phyloP scores from a whole-genome alignment of 352 stramenopile genomes.

The Pythium folliculosum region DNA sequence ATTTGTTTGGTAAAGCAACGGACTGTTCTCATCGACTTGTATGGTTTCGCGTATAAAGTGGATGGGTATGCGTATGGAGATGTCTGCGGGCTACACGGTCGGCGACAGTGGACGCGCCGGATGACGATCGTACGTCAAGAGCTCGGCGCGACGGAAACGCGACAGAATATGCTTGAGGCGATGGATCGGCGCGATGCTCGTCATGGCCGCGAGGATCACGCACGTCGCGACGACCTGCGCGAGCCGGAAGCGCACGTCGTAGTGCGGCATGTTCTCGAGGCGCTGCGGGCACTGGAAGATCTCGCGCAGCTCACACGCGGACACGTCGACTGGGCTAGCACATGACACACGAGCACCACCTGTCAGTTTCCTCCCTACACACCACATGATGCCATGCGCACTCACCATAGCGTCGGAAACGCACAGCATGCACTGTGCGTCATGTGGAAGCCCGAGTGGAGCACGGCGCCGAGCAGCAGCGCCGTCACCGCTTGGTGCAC shows the following conservation, averaged over 20 bases:
- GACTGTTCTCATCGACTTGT: neutral
- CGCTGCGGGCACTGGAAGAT: conserved; percentile 47
- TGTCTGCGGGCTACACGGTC: no score
- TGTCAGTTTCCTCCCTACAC: neutral
- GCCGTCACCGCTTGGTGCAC: conserved; percentile 45
- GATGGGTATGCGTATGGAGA: neutral
- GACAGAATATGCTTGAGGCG: conserved; percentile 41
- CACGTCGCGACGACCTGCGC: conserved; percentile 50
- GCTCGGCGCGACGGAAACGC: conserved; percentile 41
- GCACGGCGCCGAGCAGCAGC: conserved; percentile 43
- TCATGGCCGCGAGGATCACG: conserved; percentile 40
- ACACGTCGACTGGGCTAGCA: conserved; percentile 41
- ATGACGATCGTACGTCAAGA: conserved; percentile 45
- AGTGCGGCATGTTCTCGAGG: conserved; percentile 33
- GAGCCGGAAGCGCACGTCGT: conserved; percentile 42
- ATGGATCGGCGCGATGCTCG: conserved; percentile 43
- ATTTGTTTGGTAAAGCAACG: conserved; percentile 15
- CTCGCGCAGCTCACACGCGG: conserved; percentile 33
- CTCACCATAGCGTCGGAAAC: conserved; percentile 51
- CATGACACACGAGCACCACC: no score
- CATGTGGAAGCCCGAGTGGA: conserved; percentile 48
- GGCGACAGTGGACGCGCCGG: neutral
- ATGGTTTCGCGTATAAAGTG: conserved; percentile 30
- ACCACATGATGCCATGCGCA: neutral
- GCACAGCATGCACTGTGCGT: conserved; percentile 58